Evolutionary conservation across 768 basidiomycete genomes (phyloP), one percentile per base, ranked within the genome.

Genomic region (Xanthoconium purpureum): DNA sequence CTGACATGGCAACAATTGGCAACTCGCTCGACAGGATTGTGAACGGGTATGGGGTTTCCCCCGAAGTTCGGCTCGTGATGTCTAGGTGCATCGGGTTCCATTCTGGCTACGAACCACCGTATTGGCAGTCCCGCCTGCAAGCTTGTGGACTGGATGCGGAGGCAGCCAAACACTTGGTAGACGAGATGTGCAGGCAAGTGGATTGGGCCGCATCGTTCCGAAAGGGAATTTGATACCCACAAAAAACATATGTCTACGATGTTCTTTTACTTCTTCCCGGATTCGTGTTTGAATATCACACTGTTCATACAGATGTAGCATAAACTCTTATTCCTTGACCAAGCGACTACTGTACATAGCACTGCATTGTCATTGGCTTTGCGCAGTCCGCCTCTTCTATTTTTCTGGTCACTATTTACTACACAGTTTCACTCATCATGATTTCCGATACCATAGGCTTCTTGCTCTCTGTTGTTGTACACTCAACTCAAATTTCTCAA

Each of bases 111-210:
- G 70, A 73, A 13, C 63, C 62, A 18, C 52, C 62, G 3, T 67
- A 70, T 51, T 71, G 70, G 70, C 56, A 66, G 32, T 48, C 50
- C 6, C 60, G 61, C 12, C 64, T 71, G 29, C 60, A 56, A 51
- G 61, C 62, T 14, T 67, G 60, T 30, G 62, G 62, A 20, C 32
- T 71, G 47, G 59, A 56, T 24, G 29, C 46, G 3, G 60, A 60
- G 12, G 59, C 59, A 3, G 58, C 58, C 7, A 56, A 45, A 17
- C 54, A 55, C 24, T 46, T 71, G 48, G 54, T 73, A 29, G 57
- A 63, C 20, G 70, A 64, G 52, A 73, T 71, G 69, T 65, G 56
- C 37, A 56, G 53, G 15, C 59, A 71, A 14, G 59, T 63, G 4
- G 61, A 73, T 9, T 66, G 63, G 65, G 15, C 47, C 0, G 12